Evolutionary conservation across 2,329 filamentous ascomycete species (phyloP), one percentile per base, ranked within the genome.

Genomic region (Fusarium setosum): DNA sequence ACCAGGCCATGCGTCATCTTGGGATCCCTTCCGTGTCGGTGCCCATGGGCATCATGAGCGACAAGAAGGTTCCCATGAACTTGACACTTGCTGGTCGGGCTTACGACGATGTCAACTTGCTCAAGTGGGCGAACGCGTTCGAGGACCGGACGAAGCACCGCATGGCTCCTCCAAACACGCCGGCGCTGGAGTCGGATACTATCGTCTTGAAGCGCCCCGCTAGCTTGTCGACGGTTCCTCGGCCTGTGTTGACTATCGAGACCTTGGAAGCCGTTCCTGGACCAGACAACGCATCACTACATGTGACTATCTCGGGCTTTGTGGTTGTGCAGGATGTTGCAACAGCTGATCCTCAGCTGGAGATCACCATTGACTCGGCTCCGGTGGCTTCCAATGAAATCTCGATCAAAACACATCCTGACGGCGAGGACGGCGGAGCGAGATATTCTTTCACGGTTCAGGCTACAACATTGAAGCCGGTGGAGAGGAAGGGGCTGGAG

Each of bases 1-100:
- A 86, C 51, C 75, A 83, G 3, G 82, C 81, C 0, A 74, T 88
- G 2, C 75, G 84, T 12, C 85, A 88, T 57, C 74, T 87, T 4
- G 85, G 86, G 1, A 79, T 88, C 1, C 86, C 86, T 0, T 84
- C 82, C 0, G 78, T 88, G 2, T 83, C 79, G 0, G 82, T 86
- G 0, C 80, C 84, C 0, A 87, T 87, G 84, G 85, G 85, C 0
- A 55, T 79, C 1, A 78, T 86, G 75, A 65, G 62, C 1, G 75
- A 79, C 7, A 82, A 76, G 44, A 62, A 69, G 1, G 85, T 88
- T 80, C 85, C 85, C 0, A 77, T 86, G 1, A 83, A 83, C 32
- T 64, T 87, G 9, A 86, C 84, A 0, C 86, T 88, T 68, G 82
- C 80, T 0, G 81, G 80, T 0, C 82, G 78, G 31, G 83, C 82